Evolutionary conservation across 305 asterid genomes (phyloP), one percentile per base, ranked within the genome.

Genomic region (Striga hermonthica): DNA sequence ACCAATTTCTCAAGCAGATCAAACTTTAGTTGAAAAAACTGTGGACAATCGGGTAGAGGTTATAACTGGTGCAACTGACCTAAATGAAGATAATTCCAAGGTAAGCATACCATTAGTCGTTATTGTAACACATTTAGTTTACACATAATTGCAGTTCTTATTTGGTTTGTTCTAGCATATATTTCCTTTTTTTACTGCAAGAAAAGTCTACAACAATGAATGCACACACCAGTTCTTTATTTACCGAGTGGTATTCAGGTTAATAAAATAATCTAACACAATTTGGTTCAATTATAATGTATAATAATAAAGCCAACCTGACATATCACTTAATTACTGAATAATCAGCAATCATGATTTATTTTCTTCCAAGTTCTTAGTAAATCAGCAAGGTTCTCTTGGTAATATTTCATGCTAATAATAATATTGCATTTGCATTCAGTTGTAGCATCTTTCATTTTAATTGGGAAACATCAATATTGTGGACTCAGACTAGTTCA

Each of bases 1-100:
- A 60, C 41, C 15, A 40, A 16, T 52, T 60, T 14, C 53, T 41
- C 65, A 7, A 41, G 54, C 41, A 15, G 53, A 60, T 37, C 54
- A 60, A 41, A 15, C 53, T 38, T 13, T 22, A 40, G 22, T 16
- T 22, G 16, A n/a, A 16, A 6, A 60, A 40, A 41, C 11, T 6
- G 28, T 15, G 4, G 65, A 10, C 8, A 31, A 60, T 4, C 12
- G 15, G 12, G 9, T 14, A 60, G 65, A 40, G 34, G 48, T 8
- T 34, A 22, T 40, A 60, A 60, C 4, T 40, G 53, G 43, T 41
- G 16, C 39, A 40, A 16, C 65, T 16, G 38, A 22, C 7, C 4
- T 41, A 38, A 15, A 4, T 8, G 53, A 60, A 40, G 65, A 60
- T 40, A 60, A 38, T 10, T 10, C 53, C 15, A 60, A 60, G 54